Base-by-base conservation (phyloP, 148 eudicot species). In the Persicaria maculosa region DNA sequence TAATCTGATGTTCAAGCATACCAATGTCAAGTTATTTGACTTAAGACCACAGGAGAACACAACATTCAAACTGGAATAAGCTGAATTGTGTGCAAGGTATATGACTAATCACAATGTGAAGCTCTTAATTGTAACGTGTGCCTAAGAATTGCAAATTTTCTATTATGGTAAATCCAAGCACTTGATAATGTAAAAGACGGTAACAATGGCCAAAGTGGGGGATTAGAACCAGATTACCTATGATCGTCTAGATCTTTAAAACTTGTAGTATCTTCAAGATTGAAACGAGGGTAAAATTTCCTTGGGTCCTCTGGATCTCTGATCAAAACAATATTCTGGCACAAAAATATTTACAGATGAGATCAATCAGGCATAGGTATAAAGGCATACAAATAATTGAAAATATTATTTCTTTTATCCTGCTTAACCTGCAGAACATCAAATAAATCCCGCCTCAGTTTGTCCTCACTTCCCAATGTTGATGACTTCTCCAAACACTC, bases 261-360 rank as follows among this genome's bases (percentile, higher is more conserved):
- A 81, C 96, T 92, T 43, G 92, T 84, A 54, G 98, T 90, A 78
- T 95, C 98, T 77, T 95, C 98, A 72, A 95, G 79, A 86, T 95
- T 95, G 83, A 95, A 95, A 58, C 98, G 96, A 77, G 97, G 98
- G 69, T 90, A 92, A 74, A 88, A 95, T 64, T 85, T 92, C 80
- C 80, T 73, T 69, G 91, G 74, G 85, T 92, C 96, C 78, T 95
- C 97, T 20, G 97, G 97, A 86, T 95, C 98, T 84, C 80, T 86
- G 65, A 94, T 90, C 59, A 94, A 88, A 75, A 86, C 93, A 59
- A 95, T 76, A 74, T 95, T 88, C 98, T 95, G 90, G 52, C 59
- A 72, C 44, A 73, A 71, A 73, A 72, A 71, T 7, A 25, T 71
- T 12, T 10, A 44, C 75, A 61, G 40, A 71, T 68, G 72, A 68